These are phyloP conservation scores for Rhodamnia argentea DNA, from an alignment of 345 rosid genomes.

Conservation along the genomic window DNA sequence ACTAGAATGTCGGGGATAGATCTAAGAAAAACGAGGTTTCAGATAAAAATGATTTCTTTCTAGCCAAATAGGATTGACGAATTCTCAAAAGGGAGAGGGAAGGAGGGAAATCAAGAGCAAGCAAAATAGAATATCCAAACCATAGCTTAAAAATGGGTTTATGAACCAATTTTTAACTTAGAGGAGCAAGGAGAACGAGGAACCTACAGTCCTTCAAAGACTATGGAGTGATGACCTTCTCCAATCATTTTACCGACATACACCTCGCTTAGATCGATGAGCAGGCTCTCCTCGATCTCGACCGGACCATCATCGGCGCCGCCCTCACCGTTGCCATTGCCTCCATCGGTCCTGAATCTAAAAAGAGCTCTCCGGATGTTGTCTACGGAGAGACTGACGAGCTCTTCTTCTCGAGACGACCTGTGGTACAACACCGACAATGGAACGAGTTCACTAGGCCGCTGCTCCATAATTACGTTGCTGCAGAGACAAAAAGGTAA, in stretches of 20 bases:
- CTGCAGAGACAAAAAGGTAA: background rate
- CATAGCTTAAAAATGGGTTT: background rate
- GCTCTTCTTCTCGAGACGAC: background rate
- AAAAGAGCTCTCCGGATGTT: background rate
- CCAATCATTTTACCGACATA: constrained; percentile 25
- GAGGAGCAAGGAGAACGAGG: background rate
- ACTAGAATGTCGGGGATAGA: background rate
- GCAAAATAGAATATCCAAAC: background rate
- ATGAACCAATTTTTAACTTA: background rate
- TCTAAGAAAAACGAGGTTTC: background rate
- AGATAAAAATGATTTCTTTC: background rate
- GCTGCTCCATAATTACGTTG: background rate
- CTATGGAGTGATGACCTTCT: constrained; percentile 35
- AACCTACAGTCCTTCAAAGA: constrained; percentile 45
- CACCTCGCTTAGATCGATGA: constrained; percentile 28
- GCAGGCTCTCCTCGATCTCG: constrained; percentile 19
- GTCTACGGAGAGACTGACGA: background rate
- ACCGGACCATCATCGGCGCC: background rate
- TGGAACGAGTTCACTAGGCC: background rate
- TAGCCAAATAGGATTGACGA: background rate
- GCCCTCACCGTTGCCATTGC: background rate
- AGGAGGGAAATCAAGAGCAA: background rate
- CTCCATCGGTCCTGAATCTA: background rate
- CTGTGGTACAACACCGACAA: background rate
- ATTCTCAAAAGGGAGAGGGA: background rate